These are phyloP conservation scores for Ogataea naganishii DNA, from an alignment of 805 yeast genomes.

Conservation along the genomic window DNA sequence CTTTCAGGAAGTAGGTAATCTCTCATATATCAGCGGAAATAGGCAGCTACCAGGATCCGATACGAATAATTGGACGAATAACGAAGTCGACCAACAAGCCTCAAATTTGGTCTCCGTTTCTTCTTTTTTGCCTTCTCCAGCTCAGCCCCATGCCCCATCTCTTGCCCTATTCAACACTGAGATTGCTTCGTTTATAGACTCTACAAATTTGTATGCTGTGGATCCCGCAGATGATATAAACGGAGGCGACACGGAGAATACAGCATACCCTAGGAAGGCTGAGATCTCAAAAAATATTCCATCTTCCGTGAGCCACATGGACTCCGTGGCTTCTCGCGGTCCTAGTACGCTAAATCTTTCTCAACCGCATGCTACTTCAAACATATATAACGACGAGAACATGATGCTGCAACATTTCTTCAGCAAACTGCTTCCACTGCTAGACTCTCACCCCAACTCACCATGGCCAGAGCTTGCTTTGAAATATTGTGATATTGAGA, in stretches of 20 bases:
- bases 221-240: neutral
- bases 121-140: too few relatives aligned
- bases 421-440: conserved; percentile 39
- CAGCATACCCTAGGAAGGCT: conserved; percentile 1
- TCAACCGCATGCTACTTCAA: too few relatives aligned
- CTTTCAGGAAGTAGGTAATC: conserved; percentile 3
- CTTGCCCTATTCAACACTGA: conserved; percentile 9
- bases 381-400: conserved; percentile 42
- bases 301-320: too few relatives aligned
- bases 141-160: too few relatives aligned
- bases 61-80: too few relatives aligned
- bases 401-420: conserved; percentile 49
- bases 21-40: neutral
- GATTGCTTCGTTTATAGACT: conserved; percentile 12
- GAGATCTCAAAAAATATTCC: conserved; percentile 7
- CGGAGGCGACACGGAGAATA: conserved; percentile 1
- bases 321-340: too few relatives aligned
- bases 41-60: too few relatives aligned
- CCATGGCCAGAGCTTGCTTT: conserved; percentile 57
- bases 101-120: too few relatives aligned
- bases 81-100: too few relatives aligned
- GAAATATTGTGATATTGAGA: conserved; percentile 47
- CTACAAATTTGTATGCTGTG: conserved; percentile 8
- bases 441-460: conserved; percentile 52
- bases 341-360: too few relatives aligned